Percentiles rank a stretch among this genome's conserved stretches.
These are phyloP conservation scores for Coleophoma cylindrospora DNA, from an alignment of 2,329 filamentous ascomycete species.

Conservation along the genomic window DNA sequence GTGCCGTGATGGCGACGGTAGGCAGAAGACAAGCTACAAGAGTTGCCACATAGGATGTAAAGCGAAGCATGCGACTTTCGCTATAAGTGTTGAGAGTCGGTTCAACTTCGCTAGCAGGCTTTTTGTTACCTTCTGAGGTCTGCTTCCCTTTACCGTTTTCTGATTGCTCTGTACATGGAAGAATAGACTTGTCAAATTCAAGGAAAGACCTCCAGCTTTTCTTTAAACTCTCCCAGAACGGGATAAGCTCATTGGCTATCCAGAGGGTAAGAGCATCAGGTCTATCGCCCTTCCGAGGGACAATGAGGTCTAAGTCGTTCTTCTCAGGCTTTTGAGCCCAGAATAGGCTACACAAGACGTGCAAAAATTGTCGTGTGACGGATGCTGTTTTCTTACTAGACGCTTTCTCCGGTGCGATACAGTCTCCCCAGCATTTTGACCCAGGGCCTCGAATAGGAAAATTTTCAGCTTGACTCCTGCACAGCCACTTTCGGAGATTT, in stretches of 20 bases:
- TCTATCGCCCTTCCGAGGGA: conserved; percentile 4
- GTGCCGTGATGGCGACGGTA: conserved; percentile 11
- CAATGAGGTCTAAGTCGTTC: conserved; percentile 7
- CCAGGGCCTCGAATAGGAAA: no score
- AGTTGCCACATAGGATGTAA: conserved; percentile 12
- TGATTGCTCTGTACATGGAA: no score
- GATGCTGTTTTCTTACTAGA: no score
- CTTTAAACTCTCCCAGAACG: conserved; percentile 4
- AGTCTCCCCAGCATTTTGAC: no score
- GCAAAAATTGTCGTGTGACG: no score
- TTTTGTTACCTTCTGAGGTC: no score
- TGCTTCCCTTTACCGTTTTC: no score
- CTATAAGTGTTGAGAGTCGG: conserved; percentile 3
- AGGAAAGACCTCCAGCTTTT: no score
- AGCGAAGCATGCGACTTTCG: conserved; percentile 1
- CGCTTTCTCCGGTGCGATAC: no score
- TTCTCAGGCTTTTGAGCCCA: not conserved
- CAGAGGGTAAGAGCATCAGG: conserved; percentile 11
- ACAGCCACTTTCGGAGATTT: not conserved
- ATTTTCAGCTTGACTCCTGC: no score
- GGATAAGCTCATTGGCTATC: conserved; percentile 9
- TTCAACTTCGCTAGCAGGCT: no score
- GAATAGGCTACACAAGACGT: not conserved
- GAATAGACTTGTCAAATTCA: no score
- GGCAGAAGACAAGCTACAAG: conserved; percentile 14